These are phyloP conservation scores for Emmonsia crescens DNA, from an alignment of 2,329 filamentous ascomycete genomes.

Conservation along the genomic window DNA sequence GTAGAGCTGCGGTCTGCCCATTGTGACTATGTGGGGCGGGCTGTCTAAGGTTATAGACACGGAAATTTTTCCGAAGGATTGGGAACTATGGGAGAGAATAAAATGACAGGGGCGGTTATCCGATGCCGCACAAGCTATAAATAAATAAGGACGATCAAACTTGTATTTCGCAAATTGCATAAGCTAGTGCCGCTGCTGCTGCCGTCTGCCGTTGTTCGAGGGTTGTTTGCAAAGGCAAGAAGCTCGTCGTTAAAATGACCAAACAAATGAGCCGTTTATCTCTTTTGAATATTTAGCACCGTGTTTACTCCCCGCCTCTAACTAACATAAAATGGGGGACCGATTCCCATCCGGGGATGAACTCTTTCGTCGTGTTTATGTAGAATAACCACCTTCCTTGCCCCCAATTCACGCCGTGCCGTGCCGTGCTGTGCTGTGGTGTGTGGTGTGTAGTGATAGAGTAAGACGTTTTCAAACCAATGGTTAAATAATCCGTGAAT, in stretches of 20 bases:
- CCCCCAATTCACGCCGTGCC: neutral
- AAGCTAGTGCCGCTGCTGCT: neutral
- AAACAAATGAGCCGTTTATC: neutral
- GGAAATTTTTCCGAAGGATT: neutral
- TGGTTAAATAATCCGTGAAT: neutral
- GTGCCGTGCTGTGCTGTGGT: too few relatives aligned
- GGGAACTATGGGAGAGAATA: neutral
- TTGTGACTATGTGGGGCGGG: slow-evolving; percentile 11
- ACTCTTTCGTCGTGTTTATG: neutral
- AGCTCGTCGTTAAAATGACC: neutral
- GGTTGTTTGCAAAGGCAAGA: neutral
- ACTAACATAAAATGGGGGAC: neutral
- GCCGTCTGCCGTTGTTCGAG: neutral
- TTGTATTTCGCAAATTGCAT: neutral
- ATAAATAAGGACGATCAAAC: neutral
- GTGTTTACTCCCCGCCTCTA: neutral
- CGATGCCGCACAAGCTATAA: neutral
- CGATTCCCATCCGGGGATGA: neutral
- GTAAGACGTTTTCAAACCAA: neutral
- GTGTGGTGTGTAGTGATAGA: too few relatives aligned
- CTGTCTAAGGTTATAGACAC: slow-evolving; percentile 7
- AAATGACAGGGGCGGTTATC: neutral
- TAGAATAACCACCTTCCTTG: neutral
- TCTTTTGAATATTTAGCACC: neutral
- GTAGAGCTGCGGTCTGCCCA: slow-evolving; percentile 21